These are phyloP conservation scores for Volvox africanus DNA, from an alignment of 139 green algal species.

Conservation along the genomic window DNA sequence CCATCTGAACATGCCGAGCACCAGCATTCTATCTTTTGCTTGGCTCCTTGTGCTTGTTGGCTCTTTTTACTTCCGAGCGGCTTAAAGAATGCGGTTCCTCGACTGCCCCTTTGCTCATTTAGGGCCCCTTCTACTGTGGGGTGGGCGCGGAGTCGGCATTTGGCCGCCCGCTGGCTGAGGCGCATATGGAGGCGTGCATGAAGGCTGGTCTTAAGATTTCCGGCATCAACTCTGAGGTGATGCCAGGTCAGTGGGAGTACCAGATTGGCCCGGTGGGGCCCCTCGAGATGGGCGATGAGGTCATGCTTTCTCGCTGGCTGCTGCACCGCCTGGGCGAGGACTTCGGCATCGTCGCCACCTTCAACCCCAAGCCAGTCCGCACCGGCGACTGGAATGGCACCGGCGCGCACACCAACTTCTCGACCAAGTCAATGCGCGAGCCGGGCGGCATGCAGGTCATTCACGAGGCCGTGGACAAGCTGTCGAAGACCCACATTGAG, in stretches of 20 bases:
- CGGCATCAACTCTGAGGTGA: conserved; percentile 93
- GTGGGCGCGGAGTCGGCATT: conserved; percentile 86
- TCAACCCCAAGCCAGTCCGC: conserved; percentile 91
- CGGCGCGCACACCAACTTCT: conserved; percentile 95
- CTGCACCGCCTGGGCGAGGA: conserved; percentile 87
- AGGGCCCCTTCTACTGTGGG: conserved; percentile 94
- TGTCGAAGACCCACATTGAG: conserved; percentile 75
- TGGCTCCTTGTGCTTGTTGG: too few relatives aligned
- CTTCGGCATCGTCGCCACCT: conserved; percentile 82
- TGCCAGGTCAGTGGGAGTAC: conserved; percentile 96
- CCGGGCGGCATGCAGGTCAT: conserved; percentile 88
- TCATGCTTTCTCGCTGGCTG: conserved; percentile 86
- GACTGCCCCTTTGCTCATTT: neutral
- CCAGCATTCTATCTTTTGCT: too few relatives aligned
- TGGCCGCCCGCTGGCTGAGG: conserved; percentile 87
- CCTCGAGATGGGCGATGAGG: conserved; percentile 86
- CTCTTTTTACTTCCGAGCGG: too few relatives aligned
- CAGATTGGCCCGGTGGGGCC: conserved; percentile 89
- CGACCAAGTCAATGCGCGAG: conserved; percentile 85
- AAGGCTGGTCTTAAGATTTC: conserved; percentile 84
- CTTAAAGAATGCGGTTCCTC: too few relatives aligned
- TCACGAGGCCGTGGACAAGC: conserved; percentile 83
- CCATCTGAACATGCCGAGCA: too few relatives aligned
- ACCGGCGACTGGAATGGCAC: conserved; percentile 92
- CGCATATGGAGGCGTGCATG: conserved; percentile 90